These are phyloP conservation scores for Ceriops decandra DNA, from an alignment of 345 rosid species.

Conservation along the genomic window DNA sequence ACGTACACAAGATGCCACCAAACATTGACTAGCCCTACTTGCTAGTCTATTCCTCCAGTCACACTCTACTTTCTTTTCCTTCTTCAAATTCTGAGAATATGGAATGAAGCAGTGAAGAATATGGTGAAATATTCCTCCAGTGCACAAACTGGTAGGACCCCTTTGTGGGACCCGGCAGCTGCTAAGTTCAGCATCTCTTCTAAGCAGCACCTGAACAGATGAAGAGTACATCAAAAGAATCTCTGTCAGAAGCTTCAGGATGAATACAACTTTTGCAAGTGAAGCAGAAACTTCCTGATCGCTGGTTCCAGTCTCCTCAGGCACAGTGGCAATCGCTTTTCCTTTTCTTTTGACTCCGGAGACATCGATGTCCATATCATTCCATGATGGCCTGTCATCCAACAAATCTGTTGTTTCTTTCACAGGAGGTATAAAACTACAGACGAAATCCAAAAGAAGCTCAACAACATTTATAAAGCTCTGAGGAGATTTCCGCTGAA, in stretches of 20 bases:
- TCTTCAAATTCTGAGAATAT: constrained; percentile 48
- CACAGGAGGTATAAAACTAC: constrained; percentile 58
- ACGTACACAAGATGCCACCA: constrained; percentile 88
- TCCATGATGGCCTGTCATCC: constrained; percentile 39
- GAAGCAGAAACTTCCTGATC: constrained; percentile 63
- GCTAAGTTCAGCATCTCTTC: constrained; percentile 70
- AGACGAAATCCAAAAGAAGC: constrained; percentile 71
- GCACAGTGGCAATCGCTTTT: constrained; percentile 62
- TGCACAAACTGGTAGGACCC: constrained; percentile 33
- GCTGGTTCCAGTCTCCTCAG: constrained; percentile 51
- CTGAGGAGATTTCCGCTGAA: constrained; percentile 72
- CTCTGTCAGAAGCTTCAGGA: constrained; percentile 89
- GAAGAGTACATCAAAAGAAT: constrained; percentile 78
- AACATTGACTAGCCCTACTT: constrained; percentile 67
- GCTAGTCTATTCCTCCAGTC: constrained; percentile 93
- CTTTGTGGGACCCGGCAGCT: constrained; percentile 51
- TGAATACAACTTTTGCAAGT: constrained; percentile 78
- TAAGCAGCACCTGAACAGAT: constrained; percentile 72
- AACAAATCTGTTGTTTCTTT: constrained; percentile 38
- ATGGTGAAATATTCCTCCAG: constrained; percentile 75
- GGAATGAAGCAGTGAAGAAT: constrained; percentile 75
- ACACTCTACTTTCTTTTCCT: constrained; percentile 69
- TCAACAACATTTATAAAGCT: constrained; percentile 78
- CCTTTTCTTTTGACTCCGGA: constrained; percentile 78
- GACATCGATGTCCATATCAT: constrained; percentile 91